Conservation (phyloP, 2,329 filamentous ascomycete species). For the Colletotrichum kahawae region DNA sequence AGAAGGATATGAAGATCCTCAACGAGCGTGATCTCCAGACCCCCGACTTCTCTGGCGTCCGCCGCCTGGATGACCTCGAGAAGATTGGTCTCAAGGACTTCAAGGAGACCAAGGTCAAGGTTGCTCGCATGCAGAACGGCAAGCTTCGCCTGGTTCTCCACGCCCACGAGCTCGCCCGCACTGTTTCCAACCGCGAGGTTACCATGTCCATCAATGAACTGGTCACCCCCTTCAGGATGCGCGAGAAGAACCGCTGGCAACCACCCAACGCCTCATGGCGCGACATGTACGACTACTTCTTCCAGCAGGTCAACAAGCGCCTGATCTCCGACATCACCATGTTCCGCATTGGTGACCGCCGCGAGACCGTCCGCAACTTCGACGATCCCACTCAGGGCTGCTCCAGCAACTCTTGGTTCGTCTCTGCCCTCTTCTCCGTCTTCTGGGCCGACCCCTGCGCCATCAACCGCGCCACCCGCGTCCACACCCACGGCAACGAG, state of each 20-base stretch:
- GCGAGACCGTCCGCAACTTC: constrained; percentile 31
- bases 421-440: constrained; percentile 49
- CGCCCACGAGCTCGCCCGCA: constrained; percentile 36
- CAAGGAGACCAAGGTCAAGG: constrained; percentile 38
- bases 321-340: constrained; percentile 36
- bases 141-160: constrained; percentile 47
- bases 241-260: constrained; percentile 34
- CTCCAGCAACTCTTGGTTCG: constrained; percentile 45
- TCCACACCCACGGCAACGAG: constrained; percentile 28
- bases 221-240: constrained; percentile 39
- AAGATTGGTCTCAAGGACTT: constrained; percentile 44
- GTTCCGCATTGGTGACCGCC: constrained; percentile 29
- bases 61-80: constrained; percentile 43
- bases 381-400: constrained; percentile 50
- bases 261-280: constrained; percentile 46
- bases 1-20: constrained; percentile 46
- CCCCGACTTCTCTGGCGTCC: constrained; percentile 45
- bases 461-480: constrained; percentile 42
- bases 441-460: constrained; percentile 46
- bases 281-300: constrained; percentile 41
- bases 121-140: constrained; percentile 48
- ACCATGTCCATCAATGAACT: constrained; percentile 47
- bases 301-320: constrained; percentile 34
- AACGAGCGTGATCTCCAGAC: constrained; percentile 46
- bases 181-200: constrained; percentile 41